Evolutionary conservation across 2,329 filamentous ascomycete genomes (phyloP), one percentile per base, ranked within the genome.

Genomic region (Ophiostoma sp.): DNA sequence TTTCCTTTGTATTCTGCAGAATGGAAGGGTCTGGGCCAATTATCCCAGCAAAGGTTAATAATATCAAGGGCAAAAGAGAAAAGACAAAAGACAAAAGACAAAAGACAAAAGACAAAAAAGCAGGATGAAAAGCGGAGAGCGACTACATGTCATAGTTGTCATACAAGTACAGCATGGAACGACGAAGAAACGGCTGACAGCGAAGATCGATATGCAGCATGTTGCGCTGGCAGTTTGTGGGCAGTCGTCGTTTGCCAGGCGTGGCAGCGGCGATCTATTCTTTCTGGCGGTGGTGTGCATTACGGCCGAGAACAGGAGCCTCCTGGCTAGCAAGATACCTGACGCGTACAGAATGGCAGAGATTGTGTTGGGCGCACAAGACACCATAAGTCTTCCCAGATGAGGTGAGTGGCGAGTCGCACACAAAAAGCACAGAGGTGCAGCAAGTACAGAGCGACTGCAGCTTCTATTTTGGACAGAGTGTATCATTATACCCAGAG

Each of bases 211-310:
- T n/a, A 65, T 65, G 62, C 31, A 3, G 60, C n/a, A 15, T 39
- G 35, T 65, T 65, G 62, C n/a, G 62, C 35, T 36, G 62, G 62
- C 62, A 65, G 35, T 20, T 65, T 65, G 62, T 65, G 62, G 60
- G 60, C 60, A 64, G 60, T 23, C 31, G 54, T 60, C n/a, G 10
- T 20, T 39, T 36, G 33, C 41, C 20, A 65, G 35, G 62, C 62
- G 33, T 39, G 62, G 41, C 62, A 65, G 62, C 62, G 35, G 20
- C 27, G 15, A 13, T 8, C 8, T 62, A 7, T 60, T 27, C 10
- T 7, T 60, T 33, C 4, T 62, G 6, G 3, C 27, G 20, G 5
- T 33, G 57, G 13, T 62, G 57, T 62, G 23, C 57, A 62, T 57
- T 60, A 62, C 57, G 57, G 57, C 57, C 57, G 57, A 62, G 23